A percentile compares a stretch with the other conserved stretches of the same genome.
Evolutionary conservation across 495 filamentous ascomycete genomes (phyloP).

Genomic region (Hypoxylon perforatum): DNA sequence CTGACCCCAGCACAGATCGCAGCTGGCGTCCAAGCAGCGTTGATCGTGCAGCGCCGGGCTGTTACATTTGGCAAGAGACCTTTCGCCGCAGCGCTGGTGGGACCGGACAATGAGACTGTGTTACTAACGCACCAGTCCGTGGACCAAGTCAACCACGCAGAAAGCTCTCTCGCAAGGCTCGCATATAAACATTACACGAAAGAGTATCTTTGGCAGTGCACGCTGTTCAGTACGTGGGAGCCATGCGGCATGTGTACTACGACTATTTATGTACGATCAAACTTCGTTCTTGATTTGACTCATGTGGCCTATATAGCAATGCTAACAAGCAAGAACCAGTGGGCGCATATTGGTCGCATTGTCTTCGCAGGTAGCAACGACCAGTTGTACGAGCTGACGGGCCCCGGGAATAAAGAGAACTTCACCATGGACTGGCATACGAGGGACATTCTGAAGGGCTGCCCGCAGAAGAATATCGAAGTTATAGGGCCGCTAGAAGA

Average conservation of each 20-base stretch:
- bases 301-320: background rate
- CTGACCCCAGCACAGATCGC: constrained; percentile 52
- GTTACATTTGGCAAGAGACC: constrained; percentile 59
- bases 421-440: constrained; percentile 65
- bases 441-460: constrained; percentile 55
- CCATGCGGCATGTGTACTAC: constrained; percentile 65
- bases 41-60: constrained; percentile 54
- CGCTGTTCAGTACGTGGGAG: constrained; percentile 66
- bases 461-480: constrained; percentile 58
- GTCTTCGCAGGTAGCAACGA: constrained; percentile 65
- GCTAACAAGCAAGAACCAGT: constrained; percentile 53
- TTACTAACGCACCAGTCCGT: constrained; percentile 61
- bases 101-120: constrained; percentile 61
- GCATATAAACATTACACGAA: constrained; percentile 62
- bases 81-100: constrained; percentile 61
- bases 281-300: background rate
- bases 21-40: constrained; percentile 49
- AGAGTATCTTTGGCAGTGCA: constrained; percentile 61
- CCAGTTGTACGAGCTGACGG: constrained; percentile 56
- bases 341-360: constrained; percentile 66
- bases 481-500: constrained; percentile 60
- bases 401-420: constrained; percentile 62
- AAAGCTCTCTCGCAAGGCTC: constrained; percentile 61
- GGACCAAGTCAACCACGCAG: constrained; percentile 67
- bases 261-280: constrained; percentile 44